Conservation (phyloP, 1,284 basidiomycete species). For the Ceratobasidium sp. region DNA sequence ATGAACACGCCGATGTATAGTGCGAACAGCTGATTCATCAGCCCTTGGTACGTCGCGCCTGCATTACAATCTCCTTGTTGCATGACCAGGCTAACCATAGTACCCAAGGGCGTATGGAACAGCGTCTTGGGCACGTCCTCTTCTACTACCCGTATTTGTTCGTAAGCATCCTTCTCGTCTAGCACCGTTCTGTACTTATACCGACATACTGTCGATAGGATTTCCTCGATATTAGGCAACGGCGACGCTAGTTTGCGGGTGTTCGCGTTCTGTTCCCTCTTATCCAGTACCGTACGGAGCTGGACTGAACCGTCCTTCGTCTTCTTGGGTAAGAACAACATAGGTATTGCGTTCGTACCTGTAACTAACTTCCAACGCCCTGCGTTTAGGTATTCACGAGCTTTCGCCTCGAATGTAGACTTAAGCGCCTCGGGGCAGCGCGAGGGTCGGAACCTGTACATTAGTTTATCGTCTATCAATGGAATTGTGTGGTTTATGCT, state of each 20-base stretch:
- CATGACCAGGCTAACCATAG: slow-evolving; percentile 54
- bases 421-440: slow-evolving; percentile 13
- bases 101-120: slow-evolving; percentile 53
- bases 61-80: slow-evolving; percentile 54
- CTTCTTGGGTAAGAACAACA: slow-evolving; percentile 56
- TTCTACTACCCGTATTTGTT: slow-evolving; percentile 54
- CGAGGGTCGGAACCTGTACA: slow-evolving; percentile 47
- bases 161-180: slow-evolving; percentile 53
- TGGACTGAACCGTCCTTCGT: slow-evolving; percentile 38
- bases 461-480: slow-evolving; percentile 53
- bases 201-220: slow-evolving; percentile 49
- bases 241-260: slow-evolving; percentile 55
- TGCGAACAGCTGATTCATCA: slow-evolving; percentile 54
- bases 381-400: not conserved
- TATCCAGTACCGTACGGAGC: slow-evolving; percentile 55
- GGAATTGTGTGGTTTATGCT: slow-evolving; percentile 58
- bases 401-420: not conserved
- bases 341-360: slow-evolving; percentile 52
- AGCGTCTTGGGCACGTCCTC: slow-evolving; percentile 50
- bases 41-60: slow-evolving; percentile 48
- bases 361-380: slow-evolving; percentile 52
- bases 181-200: slow-evolving; percentile 50
- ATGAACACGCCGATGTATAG: slow-evolving; percentile 48
- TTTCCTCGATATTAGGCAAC: slow-evolving; percentile 54
- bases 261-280: slow-evolving; percentile 54